Evolutionary conservation across 345 rosid species (phyloP).

Genomic region (Salix dunnii): DNA sequence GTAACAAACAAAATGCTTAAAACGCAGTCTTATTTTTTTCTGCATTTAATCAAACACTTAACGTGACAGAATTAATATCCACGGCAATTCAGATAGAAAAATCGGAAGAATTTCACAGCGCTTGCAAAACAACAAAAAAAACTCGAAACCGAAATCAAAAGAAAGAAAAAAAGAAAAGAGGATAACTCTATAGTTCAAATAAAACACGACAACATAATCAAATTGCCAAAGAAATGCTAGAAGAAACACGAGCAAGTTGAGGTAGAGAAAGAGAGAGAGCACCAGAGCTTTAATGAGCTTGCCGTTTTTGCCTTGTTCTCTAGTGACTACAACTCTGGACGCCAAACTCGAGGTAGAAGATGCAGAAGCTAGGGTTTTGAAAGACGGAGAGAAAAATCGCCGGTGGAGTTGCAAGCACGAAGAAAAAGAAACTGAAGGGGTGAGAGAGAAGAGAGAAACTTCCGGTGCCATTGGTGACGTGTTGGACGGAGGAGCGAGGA

Average conservation of each 20-base stretch:
- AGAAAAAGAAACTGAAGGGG: slow-evolving; percentile 14
- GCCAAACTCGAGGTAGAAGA: slow-evolving; percentile 16
- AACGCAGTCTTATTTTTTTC: slow-evolving; percentile 14
- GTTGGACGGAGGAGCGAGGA: slow-evolving; percentile 18
- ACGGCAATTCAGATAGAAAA: neutral
- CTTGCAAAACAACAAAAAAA: neutral
- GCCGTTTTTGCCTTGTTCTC: slow-evolving; percentile 88
- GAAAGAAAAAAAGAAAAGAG: too few species aligned
- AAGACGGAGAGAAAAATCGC: slow-evolving; percentile 9
- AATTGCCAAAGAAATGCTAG: neutral
- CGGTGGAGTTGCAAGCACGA: slow-evolving; percentile 18
- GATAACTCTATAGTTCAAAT: neutral
- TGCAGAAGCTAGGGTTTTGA: slow-evolving; percentile 19
- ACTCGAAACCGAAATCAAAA: neutral
- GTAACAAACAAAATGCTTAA: neutral
- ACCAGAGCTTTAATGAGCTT: slow-evolving; percentile 82
- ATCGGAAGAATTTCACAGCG: neutral
- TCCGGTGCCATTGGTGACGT: slow-evolving; percentile 33
- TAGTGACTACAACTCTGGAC: slow-evolving; percentile 80
- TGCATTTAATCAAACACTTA: slow-evolving; percentile 37
- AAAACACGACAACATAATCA: neutral
- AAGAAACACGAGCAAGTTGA: neutral
- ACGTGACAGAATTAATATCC: slow-evolving; percentile 3
- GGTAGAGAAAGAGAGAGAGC: slow-evolving; percentile 1
- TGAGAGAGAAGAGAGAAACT: slow-evolving; percentile 26